Base-by-base conservation (phyloP, 1,284 basidiomycete genomes). In the Psilocybe mexicana region DNA sequence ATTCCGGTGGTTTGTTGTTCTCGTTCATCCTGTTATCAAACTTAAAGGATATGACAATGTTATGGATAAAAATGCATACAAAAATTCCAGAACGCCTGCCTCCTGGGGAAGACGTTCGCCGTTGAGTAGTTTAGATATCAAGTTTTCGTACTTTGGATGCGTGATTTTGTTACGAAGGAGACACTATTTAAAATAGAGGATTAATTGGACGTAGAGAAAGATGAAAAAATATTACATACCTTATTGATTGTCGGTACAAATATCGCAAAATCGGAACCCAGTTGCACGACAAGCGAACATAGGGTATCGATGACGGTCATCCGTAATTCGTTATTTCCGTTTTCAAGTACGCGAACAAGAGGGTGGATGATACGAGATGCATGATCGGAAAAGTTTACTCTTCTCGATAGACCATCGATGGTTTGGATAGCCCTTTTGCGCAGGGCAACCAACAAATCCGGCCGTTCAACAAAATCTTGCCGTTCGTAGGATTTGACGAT, bases 311-410 rank as follows among this genome's bases (percentile, higher is more conserved):
- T 90, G 6, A 96, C 93, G 0, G 93, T 87, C 71, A 83, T 84
- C 33, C 93, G 83, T 47, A 99, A 78, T 60, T 99, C 96, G 55
- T 92, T 92, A 62, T 84, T 89, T 4, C 83, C 78, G n/a, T 80
- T 81, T 43, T 89, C 87, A 54, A 99, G 78, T 3, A 98, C 92
- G 46, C 97, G 86, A 42, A 96, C 90, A 12, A 99, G 81, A 2
- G 97, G 96, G 69, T 98, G 97, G 25, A 99, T 93, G 67, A 99
- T 98, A 47, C 96, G 86, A 18, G 95, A 97, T 6, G 96, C 95
- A 68, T 99, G 96, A 69, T 99, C 97, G n/a, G 93, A 96, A 70
- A 99, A 98, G 75, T 99, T 98, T 67, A 99, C 94, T 63, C 96
- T 88, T 63, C 90, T 85, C 12, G 94, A 95, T 18, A 99, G 77